A percentile compares a stretch with the other conserved stretches of the same genome.
These are phyloP conservation scores for Fusarium sp. DNA, from an alignment of 2,329 filamentous ascomycete species.

Conservation along the genomic window DNA sequence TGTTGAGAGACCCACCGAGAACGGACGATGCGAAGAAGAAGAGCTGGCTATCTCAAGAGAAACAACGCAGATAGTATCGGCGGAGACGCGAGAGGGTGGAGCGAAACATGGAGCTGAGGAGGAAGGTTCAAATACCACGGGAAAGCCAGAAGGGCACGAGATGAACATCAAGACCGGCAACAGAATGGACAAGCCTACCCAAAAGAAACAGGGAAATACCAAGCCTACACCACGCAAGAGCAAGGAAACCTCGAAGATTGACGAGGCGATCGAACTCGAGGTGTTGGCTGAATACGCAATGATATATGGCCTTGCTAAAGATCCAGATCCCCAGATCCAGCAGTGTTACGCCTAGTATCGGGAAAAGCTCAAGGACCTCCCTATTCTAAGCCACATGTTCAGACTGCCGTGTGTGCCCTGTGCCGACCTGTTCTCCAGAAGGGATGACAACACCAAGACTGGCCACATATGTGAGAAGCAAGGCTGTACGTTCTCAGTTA, in stretches of 20 bases:
- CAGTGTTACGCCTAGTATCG: neutral
- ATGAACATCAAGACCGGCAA: neutral
- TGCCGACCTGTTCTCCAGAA: neutral
- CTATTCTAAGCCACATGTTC: neutral
- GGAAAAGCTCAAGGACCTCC: too few species aligned
- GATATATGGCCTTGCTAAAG: neutral
- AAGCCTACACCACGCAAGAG: neutral
- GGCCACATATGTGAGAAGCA: neutral
- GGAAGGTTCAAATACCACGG: neutral
- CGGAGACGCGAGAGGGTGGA: neutral
- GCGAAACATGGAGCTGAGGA: neutral
- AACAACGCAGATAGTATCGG: neutral
- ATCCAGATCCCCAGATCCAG: neutral
- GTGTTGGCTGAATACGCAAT: neutral
- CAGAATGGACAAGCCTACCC: neutral
- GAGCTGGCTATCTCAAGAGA: neutral
- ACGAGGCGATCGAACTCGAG: neutral
- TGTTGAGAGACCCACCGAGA: neutral
- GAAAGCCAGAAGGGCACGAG: neutral
- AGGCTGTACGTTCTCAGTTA: neutral
- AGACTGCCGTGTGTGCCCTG: rapidly evolving
- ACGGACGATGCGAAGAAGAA: neutral
- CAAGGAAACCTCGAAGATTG: neutral
- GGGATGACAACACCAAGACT: neutral
- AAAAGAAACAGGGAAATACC: neutral